Evolutionary conservation across 352 stramenopile species (phyloP), one percentile per base, ranked within the genome.

Genomic region (Phytopythium ostracodes): DNA sequence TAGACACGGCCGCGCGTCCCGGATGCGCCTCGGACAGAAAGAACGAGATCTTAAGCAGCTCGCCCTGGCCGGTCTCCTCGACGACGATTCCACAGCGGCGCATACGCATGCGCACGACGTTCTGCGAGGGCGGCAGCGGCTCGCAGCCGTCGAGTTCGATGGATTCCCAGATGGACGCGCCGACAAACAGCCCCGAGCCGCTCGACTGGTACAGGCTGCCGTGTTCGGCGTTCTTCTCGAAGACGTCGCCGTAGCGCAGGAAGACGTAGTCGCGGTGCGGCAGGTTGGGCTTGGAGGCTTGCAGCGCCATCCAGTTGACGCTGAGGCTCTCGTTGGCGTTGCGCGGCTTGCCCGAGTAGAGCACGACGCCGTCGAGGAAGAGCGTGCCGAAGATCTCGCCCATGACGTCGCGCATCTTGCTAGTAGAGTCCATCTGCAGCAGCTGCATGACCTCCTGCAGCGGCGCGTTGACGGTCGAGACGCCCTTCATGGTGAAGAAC

Each of bases 261-360:
- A 92, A 93, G n/a, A 95, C 81, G 60, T 95, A 95, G 81, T 95
- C 86, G 29, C 86, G 82, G 66, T 95, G 86, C 24, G 84, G 86
- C 29, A 95, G 60, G 58, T 93, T 87, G 4, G 86, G 81, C 70
- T 93, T 95, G 58, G 82, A 87, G 11, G 82, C 75, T 59, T 93
- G 86, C 24, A 93, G 67, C 27, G 84, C 82, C 53, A 88, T 93
- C 86, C 84, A 95, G 71, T 86, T 88, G 56, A 95, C 80, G 11
- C 82, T 86, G 3, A 95, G 64, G 43, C 67, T 78, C 65, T 95
- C 86, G 55, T 93, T 73, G 53, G 79, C 72, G 18, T 82, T 68
- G 50, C 72, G 73, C 3, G 74, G 51, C 17, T 75, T 73, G 55
- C 72, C 73, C 56, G 77, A 83, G 73, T 92, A 84, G 7, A 95